Evolutionary conservation across 73 alveolate genomes (phyloP), one percentile per base, ranked within the genome.

Genomic region (Durusdinium trenchii): DNA sequence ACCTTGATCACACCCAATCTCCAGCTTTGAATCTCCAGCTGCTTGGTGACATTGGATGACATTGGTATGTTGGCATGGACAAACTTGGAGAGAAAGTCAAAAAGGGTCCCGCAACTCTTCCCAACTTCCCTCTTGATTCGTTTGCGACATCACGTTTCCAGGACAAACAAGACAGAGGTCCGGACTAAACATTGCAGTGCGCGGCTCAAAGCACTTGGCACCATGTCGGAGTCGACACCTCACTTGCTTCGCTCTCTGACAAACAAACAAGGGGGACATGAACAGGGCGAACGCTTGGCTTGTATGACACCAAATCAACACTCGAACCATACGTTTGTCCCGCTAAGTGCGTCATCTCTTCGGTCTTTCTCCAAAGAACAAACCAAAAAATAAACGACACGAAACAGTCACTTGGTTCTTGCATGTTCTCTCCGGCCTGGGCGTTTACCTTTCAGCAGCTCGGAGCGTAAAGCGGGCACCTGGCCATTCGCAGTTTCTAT

Each of bases 381-480:
- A 23, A 23, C 4, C 30, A 60, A 60, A 57, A 23, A 16, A 12
- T 60, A 60, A 23, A 23, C 3, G 73, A 23, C 73, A 23, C 73
- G 73, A 60, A 60, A 60, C n/a, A 57, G 32, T 16, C 69, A n/a
- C 18, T 60, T 0, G 0, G 30, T 23, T 32, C 73, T 60, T 23
- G 73, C 1, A 60, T 23, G 18, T 32, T 23, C 30, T 32, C 73
- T 2, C 73, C 73, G n/a, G n/a, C 85, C 85, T 75, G 85, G 85
- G 3, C 85, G 85, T 38, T 75, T 75, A 30, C 85, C 85, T 30
- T 79, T 79, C 42, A 79, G 89, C 64, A 79, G 45, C 64, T 79
- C 89, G 30, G 57, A 60, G 42, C 89, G 89, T 43, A 79, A 35
- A 16, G 89, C 60, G 2, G 89, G 89, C 26, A 75, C 85, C 85